These are phyloP conservation scores for Rhizophagus sp. DNA, from an alignment of 192 early-diverging fungal genomes.

Conservation along the genomic window DNA sequence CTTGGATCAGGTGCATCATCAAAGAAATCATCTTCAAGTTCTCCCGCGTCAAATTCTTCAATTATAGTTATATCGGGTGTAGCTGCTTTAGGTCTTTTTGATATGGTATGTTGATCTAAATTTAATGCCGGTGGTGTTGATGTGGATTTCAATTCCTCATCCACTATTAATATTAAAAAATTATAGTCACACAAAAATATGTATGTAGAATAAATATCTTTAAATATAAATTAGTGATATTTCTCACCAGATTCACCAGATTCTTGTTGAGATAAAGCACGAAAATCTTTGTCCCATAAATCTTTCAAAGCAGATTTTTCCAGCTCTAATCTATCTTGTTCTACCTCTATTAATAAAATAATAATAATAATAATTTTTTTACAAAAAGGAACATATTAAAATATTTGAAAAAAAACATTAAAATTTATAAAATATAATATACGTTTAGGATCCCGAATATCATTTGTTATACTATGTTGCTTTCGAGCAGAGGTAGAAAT, in stretches of 20 bases:
- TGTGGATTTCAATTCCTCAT: background rate
- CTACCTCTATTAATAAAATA: slow-evolving; percentile 23
- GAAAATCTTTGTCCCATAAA: slow-evolving; percentile 11
- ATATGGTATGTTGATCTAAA: background rate
- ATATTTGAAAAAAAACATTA: background rate
- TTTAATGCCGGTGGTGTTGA: background rate
- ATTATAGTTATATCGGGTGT: slow-evolving; percentile 35
- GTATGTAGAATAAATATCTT: background rate
- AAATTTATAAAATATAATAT: background rate
- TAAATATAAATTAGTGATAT: background rate
- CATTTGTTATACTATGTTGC: background rate
- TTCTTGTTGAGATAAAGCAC: background rate
- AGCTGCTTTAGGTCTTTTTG: slow-evolving; percentile 1
- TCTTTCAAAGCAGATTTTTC: slow-evolving; percentile 3
- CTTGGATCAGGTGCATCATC: slow-evolving; percentile 16
- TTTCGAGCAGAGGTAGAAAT: slow-evolving; percentile 33
- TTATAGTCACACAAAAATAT: no score
- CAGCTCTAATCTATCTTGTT: background rate
- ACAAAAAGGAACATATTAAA: slow-evolving; percentile 8
- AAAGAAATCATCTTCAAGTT: slow-evolving; percentile 56
- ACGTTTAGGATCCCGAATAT: background rate
- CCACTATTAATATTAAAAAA: background rate
- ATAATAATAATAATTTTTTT: background rate
- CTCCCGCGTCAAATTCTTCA: slow-evolving; percentile 48
- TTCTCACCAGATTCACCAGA: background rate